These are phyloP conservation scores for Nyssa sinensis DNA, from an alignment of 148 eudicot genomes.

Conservation along the genomic window DNA sequence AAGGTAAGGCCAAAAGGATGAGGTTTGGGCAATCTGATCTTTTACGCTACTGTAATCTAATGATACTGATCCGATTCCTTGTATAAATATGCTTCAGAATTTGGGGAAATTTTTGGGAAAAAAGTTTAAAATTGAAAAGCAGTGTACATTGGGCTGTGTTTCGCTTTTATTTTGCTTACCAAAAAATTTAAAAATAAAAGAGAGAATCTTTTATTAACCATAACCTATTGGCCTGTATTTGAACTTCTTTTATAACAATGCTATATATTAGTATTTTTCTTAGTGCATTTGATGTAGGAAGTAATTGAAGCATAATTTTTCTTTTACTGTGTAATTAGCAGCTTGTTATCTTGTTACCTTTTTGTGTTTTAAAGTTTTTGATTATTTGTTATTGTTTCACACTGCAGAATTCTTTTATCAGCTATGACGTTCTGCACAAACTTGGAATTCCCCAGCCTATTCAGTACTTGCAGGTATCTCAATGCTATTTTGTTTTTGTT, in stretches of 20 bases:
- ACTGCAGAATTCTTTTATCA: constrained; percentile 86
- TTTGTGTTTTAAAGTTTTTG: not conserved
- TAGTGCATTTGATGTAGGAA: not conserved
- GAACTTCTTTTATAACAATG: not conserved
- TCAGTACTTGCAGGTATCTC: constrained; percentile 91
- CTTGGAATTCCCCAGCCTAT: constrained; percentile 89
- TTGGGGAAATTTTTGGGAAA: too few species aligned
- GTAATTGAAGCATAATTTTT: not conserved
- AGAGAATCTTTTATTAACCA: too few species aligned
- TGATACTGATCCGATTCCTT: too few species aligned
- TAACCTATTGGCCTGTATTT: not conserved
- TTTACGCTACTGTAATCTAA: too few species aligned
- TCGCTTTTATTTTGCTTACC: not conserved
- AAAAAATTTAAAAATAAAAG: too few species aligned
- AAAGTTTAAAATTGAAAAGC: not conserved
- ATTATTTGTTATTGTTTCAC: constrained; percentile 14
- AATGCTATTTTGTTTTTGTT: constrained; percentile 12
- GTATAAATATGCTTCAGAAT: too few species aligned
- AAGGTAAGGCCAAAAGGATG: too few species aligned
- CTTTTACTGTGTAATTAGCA: not conserved
- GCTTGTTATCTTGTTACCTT: not conserved
- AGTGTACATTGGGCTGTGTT: not conserved
- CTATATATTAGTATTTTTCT: not conserved
- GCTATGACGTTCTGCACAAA: constrained; percentile 79
- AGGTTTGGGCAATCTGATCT: too few species aligned